Evolutionary conservation across 768 basidiomycete genomes (phyloP).

Genomic region (Lactarius hatsudake): DNA sequence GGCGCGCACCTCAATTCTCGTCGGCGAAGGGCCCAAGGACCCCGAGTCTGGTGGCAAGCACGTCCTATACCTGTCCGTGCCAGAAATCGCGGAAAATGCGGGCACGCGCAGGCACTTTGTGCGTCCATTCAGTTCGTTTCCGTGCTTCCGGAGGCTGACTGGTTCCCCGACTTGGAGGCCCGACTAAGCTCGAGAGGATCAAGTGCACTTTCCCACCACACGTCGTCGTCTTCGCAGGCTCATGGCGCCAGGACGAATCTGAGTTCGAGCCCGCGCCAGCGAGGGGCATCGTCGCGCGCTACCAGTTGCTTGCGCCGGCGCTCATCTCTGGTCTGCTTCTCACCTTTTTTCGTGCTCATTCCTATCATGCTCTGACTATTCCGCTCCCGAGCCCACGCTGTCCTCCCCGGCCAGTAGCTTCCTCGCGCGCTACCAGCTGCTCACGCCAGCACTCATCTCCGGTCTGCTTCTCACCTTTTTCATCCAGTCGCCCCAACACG

Average conservation of each 20-base stretch:
- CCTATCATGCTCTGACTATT: constrained; percentile 38
- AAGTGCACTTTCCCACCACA: constrained; percentile 28
- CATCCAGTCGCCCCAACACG: constrained; percentile 66
- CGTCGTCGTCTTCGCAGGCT: constrained; percentile 65
- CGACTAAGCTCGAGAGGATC: constrained; percentile 46
- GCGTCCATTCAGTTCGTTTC: constrained; percentile 26
- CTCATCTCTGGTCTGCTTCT: constrained; percentile 66
- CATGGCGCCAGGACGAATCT: constrained; percentile 42
- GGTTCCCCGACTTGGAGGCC: constrained; percentile 37
- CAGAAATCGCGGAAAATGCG: constrained; percentile 42
- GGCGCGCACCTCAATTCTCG: constrained; percentile 44
- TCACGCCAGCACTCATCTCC: constrained; percentile 72
- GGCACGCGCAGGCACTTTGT: constrained; percentile 47
- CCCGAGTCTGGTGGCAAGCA: constrained; percentile 46
- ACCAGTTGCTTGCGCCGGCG: constrained; percentile 75
- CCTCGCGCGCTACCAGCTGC: constrained; percentile 69
- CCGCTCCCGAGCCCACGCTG: constrained; percentile 30
- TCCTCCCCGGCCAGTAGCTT: constrained; percentile 54
- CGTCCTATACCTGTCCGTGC: constrained; percentile 55
- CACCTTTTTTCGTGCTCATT: constrained; percentile 63
- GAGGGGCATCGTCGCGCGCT: constrained; percentile 65
- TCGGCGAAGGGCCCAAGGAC: constrained; percentile 36
- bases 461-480: constrained; percentile 63
- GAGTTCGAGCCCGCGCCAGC: constrained; percentile 31
- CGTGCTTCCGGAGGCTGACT: neutral